Percentiles rank a stretch among this genome's conserved stretches.
These are phyloP conservation scores for Fusarium tuaranense DNA, from an alignment of 2,329 filamentous ascomycete species.

Conservation along the genomic window DNA sequence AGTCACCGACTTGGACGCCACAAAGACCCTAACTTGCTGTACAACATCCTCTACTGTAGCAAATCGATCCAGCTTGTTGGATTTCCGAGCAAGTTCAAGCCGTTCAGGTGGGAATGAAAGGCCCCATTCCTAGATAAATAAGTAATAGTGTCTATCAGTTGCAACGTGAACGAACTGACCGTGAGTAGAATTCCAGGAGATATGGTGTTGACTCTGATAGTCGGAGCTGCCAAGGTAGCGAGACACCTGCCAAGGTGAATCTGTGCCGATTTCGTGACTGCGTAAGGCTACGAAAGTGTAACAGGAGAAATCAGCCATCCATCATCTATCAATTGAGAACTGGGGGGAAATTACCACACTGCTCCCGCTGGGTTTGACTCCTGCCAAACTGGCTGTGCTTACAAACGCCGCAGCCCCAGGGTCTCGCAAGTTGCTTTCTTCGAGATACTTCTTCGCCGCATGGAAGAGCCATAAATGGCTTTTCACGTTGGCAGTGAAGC, in stretches of 20 bases:
- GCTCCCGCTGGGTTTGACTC: constrained; percentile 7
- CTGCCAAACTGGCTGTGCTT: constrained; percentile 2
- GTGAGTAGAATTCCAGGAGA: neutral
- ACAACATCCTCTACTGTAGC: constrained; percentile 3
- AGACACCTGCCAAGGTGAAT: neutral
- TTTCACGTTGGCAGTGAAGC: constrained; percentile 7
- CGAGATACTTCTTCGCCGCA: constrained; percentile 1
- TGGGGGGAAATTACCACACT: neutral
- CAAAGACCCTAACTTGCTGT: neutral
- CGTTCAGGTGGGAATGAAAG: neutral
- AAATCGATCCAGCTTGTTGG: neutral
- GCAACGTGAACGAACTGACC: neutral
- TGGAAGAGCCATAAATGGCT: constrained; percentile 9
- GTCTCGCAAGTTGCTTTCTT: neutral
- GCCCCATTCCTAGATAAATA: neutral
- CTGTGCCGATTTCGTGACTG: constrained; percentile 1
- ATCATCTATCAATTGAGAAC: neutral
- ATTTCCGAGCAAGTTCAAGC: neutral
- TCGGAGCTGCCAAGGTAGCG: neutral
- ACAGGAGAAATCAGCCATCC: neutral
- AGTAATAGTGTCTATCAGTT: neutral
- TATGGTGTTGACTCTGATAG: neutral
- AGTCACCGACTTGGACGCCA: neutral
- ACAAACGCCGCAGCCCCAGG: neutral
- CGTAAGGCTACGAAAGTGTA: neutral